These are phyloP conservation scores for Podosphaera fusca DNA, from an alignment of 2,329 filamentous ascomycete species.

Conservation along the genomic window DNA sequence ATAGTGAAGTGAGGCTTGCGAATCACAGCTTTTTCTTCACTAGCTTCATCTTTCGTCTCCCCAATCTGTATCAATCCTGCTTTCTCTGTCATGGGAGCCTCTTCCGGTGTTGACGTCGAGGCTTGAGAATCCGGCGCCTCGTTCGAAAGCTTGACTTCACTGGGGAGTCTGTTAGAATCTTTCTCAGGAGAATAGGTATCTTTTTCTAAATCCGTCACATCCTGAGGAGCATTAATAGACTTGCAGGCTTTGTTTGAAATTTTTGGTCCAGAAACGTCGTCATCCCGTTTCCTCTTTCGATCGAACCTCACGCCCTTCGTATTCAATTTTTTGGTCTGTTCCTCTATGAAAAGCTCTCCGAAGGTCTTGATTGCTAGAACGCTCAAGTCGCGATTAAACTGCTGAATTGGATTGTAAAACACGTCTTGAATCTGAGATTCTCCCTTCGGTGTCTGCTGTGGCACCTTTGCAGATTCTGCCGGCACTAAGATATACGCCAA, in stretches of 20 bases:
- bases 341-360: conserved; percentile 40
- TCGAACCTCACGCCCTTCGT: conserved; percentile 18
- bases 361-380: conserved; percentile 81
- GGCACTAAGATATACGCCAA: conserved; percentile 44
- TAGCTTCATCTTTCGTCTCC: not conserved
- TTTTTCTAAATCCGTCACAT: not conserved
- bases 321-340: conserved; percentile 21
- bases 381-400: conserved; percentile 92
- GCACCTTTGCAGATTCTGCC: conserved; percentile 23
- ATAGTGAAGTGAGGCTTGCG: conserved; percentile 38
- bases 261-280: conserved; percentile 14
- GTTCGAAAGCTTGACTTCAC: not conserved
- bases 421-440: conserved; percentile 50
- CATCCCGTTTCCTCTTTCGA: conserved; percentile 25
- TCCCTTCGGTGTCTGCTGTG: conserved; percentile 23
- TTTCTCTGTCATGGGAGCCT: not conserved
- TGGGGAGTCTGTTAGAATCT: not conserved
- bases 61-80: not conserved
- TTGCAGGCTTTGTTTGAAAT: conserved; percentile 17
- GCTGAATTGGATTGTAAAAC: conserved; percentile 97
- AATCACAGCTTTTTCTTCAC: not conserved
- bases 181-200: not conserved
- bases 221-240: conserved; percentile 3
- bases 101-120: not conserved
- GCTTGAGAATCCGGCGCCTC: not conserved